Evolutionary conservation across 352 stramenopile species (phyloP), one percentile per base, ranked within the genome.

Genomic region (Globisporangium polare): DNA sequence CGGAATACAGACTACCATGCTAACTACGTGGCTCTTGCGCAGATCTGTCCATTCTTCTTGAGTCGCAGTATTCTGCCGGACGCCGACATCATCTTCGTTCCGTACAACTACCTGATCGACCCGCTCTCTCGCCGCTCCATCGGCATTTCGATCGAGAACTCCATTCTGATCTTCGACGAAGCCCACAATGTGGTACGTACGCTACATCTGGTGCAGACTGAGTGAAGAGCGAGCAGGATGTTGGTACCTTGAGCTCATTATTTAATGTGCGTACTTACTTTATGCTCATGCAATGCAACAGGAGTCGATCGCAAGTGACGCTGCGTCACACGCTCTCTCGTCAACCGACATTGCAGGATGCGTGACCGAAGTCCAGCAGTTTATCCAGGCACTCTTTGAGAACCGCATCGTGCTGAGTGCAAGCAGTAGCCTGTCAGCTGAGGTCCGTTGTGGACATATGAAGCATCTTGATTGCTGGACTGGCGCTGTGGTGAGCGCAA

Each of bases 41-140:
- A 98, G 78, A 87, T 98, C 39, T 99, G 97, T 63, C 97, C 97
- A 2, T 99, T 99, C 73, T 99, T 98, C 71, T 74, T 98, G 50
- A 97, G 85, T 5, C 80, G 97, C 27, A 89, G 84, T 22, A 92
- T 97, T 57, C 67, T 98, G 7, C 75, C 91, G 3, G 78, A 98
- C 52, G 96, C 97, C 9, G 93, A 99, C 62, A 88, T 99, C 60
- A 75, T 99, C 27, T 96, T 99, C 58, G 91, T 99, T 59, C 98
- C 98, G 2, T 99, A 99, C 83, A 99, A 99, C 75, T 99, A 99
- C 73, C 78, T 99, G 0, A 97, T 99, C 73, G 97, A 99, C 66
- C 88, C 96, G 17, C 58, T 90, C 42, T 84, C 89, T 5, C 83
- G 89, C 13, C 87, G 91, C 42, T 92, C 95, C 2, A 89, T 98